These are phyloP conservation scores for Erodium maritimum DNA, from an alignment of 345 rosid genomes.

Conservation along the genomic window DNA sequence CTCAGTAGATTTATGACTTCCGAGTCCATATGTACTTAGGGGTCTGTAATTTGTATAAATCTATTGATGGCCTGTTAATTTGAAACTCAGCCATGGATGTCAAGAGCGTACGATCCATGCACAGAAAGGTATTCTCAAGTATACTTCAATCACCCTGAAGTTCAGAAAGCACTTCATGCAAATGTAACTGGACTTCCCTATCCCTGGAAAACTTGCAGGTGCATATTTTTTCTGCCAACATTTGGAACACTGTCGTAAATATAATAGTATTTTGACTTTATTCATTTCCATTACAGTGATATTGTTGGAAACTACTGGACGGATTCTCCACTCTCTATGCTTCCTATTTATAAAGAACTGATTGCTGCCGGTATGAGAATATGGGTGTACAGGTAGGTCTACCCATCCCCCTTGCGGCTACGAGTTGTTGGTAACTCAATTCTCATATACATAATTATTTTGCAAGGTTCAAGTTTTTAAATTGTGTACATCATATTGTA, in stretches of 20 bases:
- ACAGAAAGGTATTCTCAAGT: conserved; percentile 62
- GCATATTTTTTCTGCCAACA: not conserved
- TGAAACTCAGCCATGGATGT: conserved; percentile 79
- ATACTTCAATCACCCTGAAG: conserved; percentile 81
- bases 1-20: not conserved
- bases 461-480: not conserved
- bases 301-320: conserved; percentile 61
- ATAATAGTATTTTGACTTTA: not conserved
- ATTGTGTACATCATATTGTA: not conserved
- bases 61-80: not conserved
- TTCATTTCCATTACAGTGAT: conserved; percentile 29
- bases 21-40: not conserved
- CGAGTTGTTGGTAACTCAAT: not conserved
- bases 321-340: conserved; percentile 87
- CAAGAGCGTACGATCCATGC: conserved; percentile 95
- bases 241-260: not conserved
- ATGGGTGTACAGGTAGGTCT: conserved; percentile 75
- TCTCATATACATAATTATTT: not conserved
- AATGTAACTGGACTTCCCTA: conserved; percentile 62
- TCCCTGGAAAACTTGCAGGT: conserved; percentile 90
- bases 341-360: conserved; percentile 83
- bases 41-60: not conserved
- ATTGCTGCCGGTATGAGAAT: conserved; percentile 67
- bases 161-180: conserved; percentile 91
- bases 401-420: not conserved